phyloP scores from a whole-genome alignment of 768 basidiomycete genomes.

The Suillus lakei region DNA sequence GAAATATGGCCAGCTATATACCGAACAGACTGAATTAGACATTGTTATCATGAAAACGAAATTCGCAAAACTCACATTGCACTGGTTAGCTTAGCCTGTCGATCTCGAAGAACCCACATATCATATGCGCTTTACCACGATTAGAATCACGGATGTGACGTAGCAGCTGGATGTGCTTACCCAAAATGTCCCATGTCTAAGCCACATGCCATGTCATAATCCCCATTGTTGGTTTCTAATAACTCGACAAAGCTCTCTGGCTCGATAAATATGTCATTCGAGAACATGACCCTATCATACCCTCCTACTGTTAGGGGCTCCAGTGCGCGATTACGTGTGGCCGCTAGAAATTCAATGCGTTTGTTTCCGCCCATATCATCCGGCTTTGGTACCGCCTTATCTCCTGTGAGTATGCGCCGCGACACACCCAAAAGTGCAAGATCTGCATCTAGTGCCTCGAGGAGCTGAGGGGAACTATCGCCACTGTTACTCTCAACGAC shows the following conservation, averaged over 20 bases:
- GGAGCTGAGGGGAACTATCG: slow-evolving; percentile 37
- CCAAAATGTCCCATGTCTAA: slow-evolving; percentile 43
- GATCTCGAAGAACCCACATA: slow-evolving; percentile 43
- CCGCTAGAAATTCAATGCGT: slow-evolving; percentile 43
- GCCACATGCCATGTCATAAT: slow-evolving; percentile 49
- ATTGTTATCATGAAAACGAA: not conserved
- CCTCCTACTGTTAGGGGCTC: slow-evolving; percentile 45
- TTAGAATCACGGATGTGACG: not conserved
- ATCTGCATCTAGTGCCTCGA: slow-evolving; percentile 28
- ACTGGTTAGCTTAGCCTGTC: slow-evolving; percentile 32
- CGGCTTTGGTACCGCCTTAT: slow-evolving; percentile 28
- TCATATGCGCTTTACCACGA: slow-evolving; percentile 36
- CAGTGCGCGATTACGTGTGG: slow-evolving; percentile 46
- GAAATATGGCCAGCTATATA: slow-evolving; percentile 45
- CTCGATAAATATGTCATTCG: slow-evolving; percentile 47
- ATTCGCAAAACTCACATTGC: slow-evolving; percentile 8
- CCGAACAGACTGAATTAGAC: not conserved
- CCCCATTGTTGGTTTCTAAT: slow-evolving; percentile 40
- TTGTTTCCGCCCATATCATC: slow-evolving; percentile 19
- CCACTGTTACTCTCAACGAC: slow-evolving; percentile 44
- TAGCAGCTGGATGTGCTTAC: slow-evolving; percentile 19
- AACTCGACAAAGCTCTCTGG: slow-evolving; percentile 46
- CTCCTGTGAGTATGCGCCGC: slow-evolving; percentile 35
- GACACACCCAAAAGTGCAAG: slow-evolving; percentile 29
- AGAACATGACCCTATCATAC: slow-evolving; percentile 45